A percentile compares a stretch with the other conserved stretches of the same genome.
These are phyloP conservation scores for Dendrobium nobile DNA, from an alignment of 106 monocot genomes.

Conservation along the genomic window DNA sequence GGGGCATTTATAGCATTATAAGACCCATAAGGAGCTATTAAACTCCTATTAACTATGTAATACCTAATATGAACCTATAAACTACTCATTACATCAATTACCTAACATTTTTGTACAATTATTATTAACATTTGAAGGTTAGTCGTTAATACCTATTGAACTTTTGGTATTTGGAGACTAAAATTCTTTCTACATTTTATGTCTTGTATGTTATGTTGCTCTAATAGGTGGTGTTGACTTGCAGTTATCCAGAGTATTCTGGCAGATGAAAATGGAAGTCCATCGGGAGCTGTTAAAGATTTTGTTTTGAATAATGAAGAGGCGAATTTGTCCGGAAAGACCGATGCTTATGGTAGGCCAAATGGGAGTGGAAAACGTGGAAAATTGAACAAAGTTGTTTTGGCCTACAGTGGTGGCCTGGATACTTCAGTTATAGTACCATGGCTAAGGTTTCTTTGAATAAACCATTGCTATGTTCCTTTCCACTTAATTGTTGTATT, in stretches of 20 bases:
- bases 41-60: too few species aligned
- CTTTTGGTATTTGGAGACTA: not conserved
- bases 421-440: slow-evolving; percentile 98
- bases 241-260: slow-evolving; percentile 16
- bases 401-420: slow-evolving; percentile 97
- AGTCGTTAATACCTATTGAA: not conserved
- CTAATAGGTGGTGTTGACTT: not conserved
- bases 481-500: not conserved
- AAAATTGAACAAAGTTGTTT: slow-evolving; percentile 85
- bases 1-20: too few species aligned
- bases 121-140: too few species aligned
- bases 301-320: not conserved
- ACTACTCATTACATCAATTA: too few species aligned
- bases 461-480: not conserved
- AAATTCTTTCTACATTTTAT: not conserved
- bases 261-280: not conserved
- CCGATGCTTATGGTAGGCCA: slow-evolving; percentile 3
- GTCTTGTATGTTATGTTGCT: not conserved
- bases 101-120: too few species aligned
- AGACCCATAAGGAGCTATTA: too few species aligned
- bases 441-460: slow-evolving; percentile 69
- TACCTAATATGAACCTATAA: too few species aligned
- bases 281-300: not conserved
- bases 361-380: slow-evolving; percentile 45
- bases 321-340: not conserved